Conservation (phyloP, 2,329 filamentous ascomycete species). For the Keithomyces neogunnii region DNA sequence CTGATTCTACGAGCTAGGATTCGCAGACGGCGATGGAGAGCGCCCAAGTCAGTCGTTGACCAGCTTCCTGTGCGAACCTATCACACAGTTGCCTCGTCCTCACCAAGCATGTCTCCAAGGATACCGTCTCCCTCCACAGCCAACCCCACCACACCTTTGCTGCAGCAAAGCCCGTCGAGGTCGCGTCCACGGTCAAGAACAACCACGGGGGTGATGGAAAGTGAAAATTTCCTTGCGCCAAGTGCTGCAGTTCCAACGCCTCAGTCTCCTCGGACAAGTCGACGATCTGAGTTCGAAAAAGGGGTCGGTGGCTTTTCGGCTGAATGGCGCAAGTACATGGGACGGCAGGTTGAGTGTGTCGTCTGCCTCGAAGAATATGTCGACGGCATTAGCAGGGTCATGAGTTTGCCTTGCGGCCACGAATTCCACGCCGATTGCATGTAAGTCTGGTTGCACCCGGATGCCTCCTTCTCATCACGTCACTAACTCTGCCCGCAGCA, state of each 20-base stretch:
- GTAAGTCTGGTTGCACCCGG: conserved; percentile 47
- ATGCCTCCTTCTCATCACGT: not conserved
- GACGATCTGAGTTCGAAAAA: conserved; percentile 40
- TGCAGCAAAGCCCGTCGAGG: conserved; percentile 49
- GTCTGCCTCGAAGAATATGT: conserved; percentile 96
- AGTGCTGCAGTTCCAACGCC: conserved; percentile 33
- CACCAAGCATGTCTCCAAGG: conserved; percentile 45
- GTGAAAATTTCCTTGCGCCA: conserved; percentile 35
- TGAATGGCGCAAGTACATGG: conserved; percentile 60
- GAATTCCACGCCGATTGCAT: conserved; percentile 99
- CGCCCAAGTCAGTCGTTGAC: conserved; percentile 94
- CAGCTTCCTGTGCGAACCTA: conserved; percentile 92
- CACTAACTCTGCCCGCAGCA: conserved; percentile 42
- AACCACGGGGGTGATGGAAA: conserved; percentile 50
- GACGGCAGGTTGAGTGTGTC: conserved; percentile 75
- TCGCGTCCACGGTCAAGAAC: conserved; percentile 57
- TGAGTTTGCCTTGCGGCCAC: conserved; percentile 95
- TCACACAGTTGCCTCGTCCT: conserved; percentile 62
- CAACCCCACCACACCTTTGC: conserved; percentile 71
- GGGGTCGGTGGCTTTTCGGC: conserved; percentile 30
- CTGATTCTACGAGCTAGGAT: conserved; percentile 83
- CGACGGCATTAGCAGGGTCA: conserved; percentile 87
- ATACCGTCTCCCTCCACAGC: conserved; percentile 55
- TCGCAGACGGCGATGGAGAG: conserved; percentile 82
- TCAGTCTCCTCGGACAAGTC: conserved; percentile 19